Percentiles rank a stretch among this genome's conserved stretches.
phyloP scores from a whole-genome alignment of 176 grass and related monocot genomes.

The Zea luxurians region DNA sequence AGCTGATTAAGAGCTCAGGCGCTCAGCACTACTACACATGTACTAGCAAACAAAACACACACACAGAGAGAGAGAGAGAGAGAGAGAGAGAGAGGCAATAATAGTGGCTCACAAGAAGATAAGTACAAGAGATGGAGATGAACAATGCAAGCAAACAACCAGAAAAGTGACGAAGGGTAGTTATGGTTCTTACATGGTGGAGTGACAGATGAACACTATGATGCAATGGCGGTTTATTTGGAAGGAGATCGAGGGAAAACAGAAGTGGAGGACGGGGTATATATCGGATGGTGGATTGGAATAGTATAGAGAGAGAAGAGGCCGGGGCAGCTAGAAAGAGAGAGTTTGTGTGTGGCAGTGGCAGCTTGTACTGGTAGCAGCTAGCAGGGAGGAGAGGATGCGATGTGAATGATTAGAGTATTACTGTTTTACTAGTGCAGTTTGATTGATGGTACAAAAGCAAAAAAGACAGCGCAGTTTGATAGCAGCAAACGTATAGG shows the following conservation, averaged over 20 bases:
- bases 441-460: conserved; percentile 41
- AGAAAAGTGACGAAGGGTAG: conserved; percentile 40
- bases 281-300: conserved; percentile 37
- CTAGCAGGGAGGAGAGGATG: no score
- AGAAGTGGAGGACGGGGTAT: conserved; percentile 27
- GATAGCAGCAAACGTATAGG: conserved; percentile 54
- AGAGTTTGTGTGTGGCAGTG: not conserved
- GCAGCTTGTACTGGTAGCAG: not conserved
- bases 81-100: not conserved
- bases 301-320: not conserved
- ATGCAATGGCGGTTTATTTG: conserved; percentile 42
- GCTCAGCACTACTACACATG: not conserved
- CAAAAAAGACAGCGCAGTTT: conserved; percentile 68
- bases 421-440: conserved; percentile 27
- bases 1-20: not conserved
- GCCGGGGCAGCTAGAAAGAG: conserved; percentile 1
- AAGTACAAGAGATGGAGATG: conserved; percentile 52
- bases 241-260: conserved; percentile 41
- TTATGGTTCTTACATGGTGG: conserved; percentile 61
- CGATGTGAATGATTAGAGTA: not conserved
- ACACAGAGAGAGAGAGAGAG: not conserved
- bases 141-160: conserved; percentile 52
- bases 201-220: conserved; percentile 44
- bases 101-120: conserved; percentile 38
- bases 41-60: not conserved